A percentile compares a stretch with the other conserved stretches of the same genome.
These are phyloP conservation scores for Fusarium heterosporum DNA, from an alignment of 2,329 filamentous ascomycete species.

Conservation along the genomic window DNA sequence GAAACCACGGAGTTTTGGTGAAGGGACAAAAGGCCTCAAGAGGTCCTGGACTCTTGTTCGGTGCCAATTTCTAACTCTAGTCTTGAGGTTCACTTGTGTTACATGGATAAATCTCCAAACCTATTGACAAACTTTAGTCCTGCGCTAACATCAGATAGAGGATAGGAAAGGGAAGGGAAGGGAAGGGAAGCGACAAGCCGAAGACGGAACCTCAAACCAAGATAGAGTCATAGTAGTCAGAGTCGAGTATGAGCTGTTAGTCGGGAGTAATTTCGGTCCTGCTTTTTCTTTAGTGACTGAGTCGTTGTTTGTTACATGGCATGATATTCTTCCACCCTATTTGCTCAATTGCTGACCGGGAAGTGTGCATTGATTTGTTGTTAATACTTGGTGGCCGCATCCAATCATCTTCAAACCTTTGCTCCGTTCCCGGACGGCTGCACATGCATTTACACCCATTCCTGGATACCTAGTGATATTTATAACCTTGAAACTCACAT, in stretches of 20 bases:
- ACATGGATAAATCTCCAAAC: not conserved
- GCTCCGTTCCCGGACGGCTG: constrained; percentile 25
- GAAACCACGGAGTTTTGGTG: no score
- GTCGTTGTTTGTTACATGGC: no score
- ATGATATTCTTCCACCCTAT: not conserved
- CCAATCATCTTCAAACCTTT: constrained; percentile 21
- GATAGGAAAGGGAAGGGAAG: not conserved
- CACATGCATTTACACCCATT: constrained; percentile 11
- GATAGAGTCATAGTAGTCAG: constrained; percentile 40
- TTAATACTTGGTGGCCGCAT: constrained; percentile 5
- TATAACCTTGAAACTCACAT: not conserved
- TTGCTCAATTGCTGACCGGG: not conserved
- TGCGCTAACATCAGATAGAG: not conserved
- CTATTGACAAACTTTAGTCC: not conserved
- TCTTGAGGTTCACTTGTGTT: not conserved
- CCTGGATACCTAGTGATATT: not conserved
- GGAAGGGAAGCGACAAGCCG: constrained; percentile 29
- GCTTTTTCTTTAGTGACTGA: not conserved
- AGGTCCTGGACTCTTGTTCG: no score
- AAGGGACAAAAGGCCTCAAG: no score
- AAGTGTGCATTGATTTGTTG: not conserved
- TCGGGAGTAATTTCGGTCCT: constrained; percentile 32
- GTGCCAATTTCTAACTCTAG: not conserved
- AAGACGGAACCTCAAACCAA: constrained; percentile 39
- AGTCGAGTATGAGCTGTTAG: constrained; percentile 23